phyloP scores from a whole-genome alignment of 805 yeast genomes.

The Priceomyces melissophilus region DNA sequence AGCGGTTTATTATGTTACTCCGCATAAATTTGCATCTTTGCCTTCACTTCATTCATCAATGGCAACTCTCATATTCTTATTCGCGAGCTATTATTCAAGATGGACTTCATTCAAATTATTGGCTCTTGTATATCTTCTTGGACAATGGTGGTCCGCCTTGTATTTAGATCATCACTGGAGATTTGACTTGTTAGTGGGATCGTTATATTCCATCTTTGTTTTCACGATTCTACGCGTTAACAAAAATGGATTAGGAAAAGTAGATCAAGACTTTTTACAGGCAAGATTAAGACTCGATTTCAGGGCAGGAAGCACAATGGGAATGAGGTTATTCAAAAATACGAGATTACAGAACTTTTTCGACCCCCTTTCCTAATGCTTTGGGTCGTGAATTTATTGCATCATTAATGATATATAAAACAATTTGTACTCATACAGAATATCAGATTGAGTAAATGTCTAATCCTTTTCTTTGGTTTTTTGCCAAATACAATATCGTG shows the following conservation, averaged over 20 bases:
- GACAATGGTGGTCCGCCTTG: constrained; percentile 77
- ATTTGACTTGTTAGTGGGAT: constrained; percentile 55
- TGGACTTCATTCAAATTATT: constrained; percentile 32
- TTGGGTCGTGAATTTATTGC: too few species aligned
- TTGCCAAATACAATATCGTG: too few species aligned
- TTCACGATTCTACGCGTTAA: constrained; percentile 39
- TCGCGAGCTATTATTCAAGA: constrained; percentile 37
- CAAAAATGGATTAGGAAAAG: constrained; percentile 20
- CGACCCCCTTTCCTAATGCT: constrained; percentile 35
- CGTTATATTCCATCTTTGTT: constrained; percentile 46
- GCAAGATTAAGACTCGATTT: constrained; percentile 39
- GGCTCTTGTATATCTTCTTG: constrained; percentile 42
- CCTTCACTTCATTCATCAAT: constrained; percentile 65
- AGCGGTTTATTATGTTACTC: constrained; percentile 61
- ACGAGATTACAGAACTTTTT: constrained; percentile 49
- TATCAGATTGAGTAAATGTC: too few species aligned
- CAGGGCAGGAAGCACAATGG: constrained; percentile 48
- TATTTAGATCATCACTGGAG: constrained; percentile 73
- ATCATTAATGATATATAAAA: too few species aligned
- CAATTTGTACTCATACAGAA: too few species aligned
- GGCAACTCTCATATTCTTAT: constrained; percentile 51
- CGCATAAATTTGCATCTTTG: constrained; percentile 66
- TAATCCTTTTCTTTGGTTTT: too few species aligned
- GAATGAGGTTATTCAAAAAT: constrained; percentile 60
- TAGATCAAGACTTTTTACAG: constrained; percentile 34